Percentiles rank a stretch among this genome's conserved stretches.
These are phyloP conservation scores for Oryza brachyantha DNA, from an alignment of 176 grass and related monocot species.

Conservation along the genomic window DNA sequence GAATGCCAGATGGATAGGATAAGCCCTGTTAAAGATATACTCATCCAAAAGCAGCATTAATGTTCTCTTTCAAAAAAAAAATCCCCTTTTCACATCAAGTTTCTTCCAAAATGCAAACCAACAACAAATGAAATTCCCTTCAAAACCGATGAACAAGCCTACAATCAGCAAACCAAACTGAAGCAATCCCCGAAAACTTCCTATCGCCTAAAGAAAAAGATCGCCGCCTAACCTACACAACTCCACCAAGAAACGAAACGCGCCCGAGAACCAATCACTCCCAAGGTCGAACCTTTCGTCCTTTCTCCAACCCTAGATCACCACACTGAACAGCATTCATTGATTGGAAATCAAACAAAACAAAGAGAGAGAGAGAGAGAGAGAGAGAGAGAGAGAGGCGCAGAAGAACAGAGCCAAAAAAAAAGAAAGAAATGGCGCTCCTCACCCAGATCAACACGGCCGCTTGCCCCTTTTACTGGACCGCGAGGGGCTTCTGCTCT, in stretches of 20 bases:
- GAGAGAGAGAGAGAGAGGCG: conserved; percentile 3
- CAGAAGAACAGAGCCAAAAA: background rate
- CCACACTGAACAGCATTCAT: background rate
- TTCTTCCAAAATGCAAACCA: background rate
- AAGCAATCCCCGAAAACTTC: background rate
- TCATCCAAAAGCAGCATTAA: conserved; percentile 4
- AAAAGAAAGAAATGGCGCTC: too few species aligned
- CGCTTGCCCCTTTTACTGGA: too few species aligned
- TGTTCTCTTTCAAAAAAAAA: background rate
- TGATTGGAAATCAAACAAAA: background rate
- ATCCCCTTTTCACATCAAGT: background rate
- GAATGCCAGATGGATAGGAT: background rate
- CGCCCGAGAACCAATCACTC: background rate
- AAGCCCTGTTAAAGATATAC: background rate
- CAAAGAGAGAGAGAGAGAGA: too few species aligned
- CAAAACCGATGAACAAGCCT: background rate
- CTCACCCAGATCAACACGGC: too few species aligned
- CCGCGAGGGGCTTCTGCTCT: too few species aligned
- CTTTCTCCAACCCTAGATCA: background rate
- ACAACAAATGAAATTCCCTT: background rate
- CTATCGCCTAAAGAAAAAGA: background rate
- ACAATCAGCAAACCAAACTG: background rate
- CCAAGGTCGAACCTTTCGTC: conserved; percentile 14
- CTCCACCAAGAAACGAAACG: background rate
- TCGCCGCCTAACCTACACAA: background rate